Base-by-base conservation (phyloP, 2,329 filamentous ascomycete genomes). In the Aspergillus bombycis region DNA sequence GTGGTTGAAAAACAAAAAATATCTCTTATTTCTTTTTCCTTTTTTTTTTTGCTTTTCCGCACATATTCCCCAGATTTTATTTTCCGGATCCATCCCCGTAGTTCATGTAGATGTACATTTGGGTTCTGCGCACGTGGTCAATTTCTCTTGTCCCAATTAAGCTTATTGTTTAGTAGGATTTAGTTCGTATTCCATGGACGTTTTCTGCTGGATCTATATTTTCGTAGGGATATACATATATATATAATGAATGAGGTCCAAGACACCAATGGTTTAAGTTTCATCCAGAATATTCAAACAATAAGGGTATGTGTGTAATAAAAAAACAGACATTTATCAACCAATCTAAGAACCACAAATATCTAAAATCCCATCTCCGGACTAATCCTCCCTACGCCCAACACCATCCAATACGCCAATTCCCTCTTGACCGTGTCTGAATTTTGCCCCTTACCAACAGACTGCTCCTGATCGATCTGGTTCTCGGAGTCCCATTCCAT, bases 391-490 rank as follows among this genome's bases (percentile, higher is more conserved):
- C 95, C 95, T 62, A 96, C 86, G 4, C 94, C 94, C 41, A 98
- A 82, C 23, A 96, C 93, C 80, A 92, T 93, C 95, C 95, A 99
- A 79, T 97, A 98, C 61, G 93, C 93, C 78, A 98, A 81, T 75
- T 98, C 95, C 73, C 91, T 87, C 82, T 89, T 94, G 79, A 94
- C 91, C 76, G 85, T 89, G 55, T 82, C 86, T 52, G 86, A 88
- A 76, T 85, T 89, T 69, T 85, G 86, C 2, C 79, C 48, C 28
- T 52, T 77, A 72, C 69, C 72, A 59, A 71, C 70, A 64, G 67
- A 72, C 62, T 75, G 77, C 64, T 74, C 78, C 65, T 75, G 76
- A 63, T 74, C 78, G 65, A 73, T 75, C 61, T 81, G 79, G 4
- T 84, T 82, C 14, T 87, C 89, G 10, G 88, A 87, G 64, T 92